These are phyloP conservation scores for Mycothermus thermophilus DNA, from an alignment of 495 filamentous ascomycete species.

Conservation along the genomic window DNA sequence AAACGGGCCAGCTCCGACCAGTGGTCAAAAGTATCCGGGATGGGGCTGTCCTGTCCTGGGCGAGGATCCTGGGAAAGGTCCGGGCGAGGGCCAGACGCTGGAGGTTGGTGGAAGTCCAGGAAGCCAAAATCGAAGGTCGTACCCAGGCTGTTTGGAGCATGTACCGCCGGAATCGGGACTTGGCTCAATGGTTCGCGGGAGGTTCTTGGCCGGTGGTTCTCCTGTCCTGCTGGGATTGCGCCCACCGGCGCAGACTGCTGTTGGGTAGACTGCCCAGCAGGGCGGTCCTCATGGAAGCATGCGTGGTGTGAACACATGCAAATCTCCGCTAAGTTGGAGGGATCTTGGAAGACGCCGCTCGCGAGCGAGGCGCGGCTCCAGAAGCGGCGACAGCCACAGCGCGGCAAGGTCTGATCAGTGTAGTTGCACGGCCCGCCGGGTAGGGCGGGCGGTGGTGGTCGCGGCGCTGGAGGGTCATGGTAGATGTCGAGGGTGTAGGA, in stretches of 20 bases:
- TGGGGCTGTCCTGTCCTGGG: slow-evolving; percentile 19
- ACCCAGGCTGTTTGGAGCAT: slow-evolving; percentile 18
- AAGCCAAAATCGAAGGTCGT: slow-evolving; percentile 23
- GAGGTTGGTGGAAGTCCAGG: slow-evolving; percentile 17
- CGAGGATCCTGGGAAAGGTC: slow-evolving; percentile 11
- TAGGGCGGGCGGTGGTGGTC: slow-evolving; percentile 19
- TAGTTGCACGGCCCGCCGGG: slow-evolving; percentile 50
- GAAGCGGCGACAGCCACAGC: slow-evolving; percentile 55
- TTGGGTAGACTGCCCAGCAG: slow-evolving; percentile 10
- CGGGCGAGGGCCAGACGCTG: slow-evolving; percentile 6
- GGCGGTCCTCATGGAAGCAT: slow-evolving; percentile 48
- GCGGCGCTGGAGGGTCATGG: slow-evolving; percentile 25
- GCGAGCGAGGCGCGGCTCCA: slow-evolving; percentile 34
- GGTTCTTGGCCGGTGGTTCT: slow-evolving; percentile 30
- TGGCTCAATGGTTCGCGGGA: slow-evolving; percentile 32
- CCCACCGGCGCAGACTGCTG: slow-evolving; percentile 6
- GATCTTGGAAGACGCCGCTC: slow-evolving; percentile 6
- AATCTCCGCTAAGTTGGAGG: slow-evolving; percentile 28
- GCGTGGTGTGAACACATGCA: slow-evolving; percentile 64
- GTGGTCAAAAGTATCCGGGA: slow-evolving; percentile 37
- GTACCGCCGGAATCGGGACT: slow-evolving; percentile 25
- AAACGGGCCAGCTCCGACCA: slow-evolving; percentile 33
- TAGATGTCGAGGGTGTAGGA: slow-evolving; percentile 36
- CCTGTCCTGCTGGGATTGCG: slow-evolving; percentile 22
- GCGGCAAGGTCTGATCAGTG: slow-evolving; percentile 37